Percentiles rank a stretch among this genome's conserved stretches.
phyloP scores from a whole-genome alignment of 495 filamentous ascomycete genomes.

The Aspergillus nidulans region DNA sequence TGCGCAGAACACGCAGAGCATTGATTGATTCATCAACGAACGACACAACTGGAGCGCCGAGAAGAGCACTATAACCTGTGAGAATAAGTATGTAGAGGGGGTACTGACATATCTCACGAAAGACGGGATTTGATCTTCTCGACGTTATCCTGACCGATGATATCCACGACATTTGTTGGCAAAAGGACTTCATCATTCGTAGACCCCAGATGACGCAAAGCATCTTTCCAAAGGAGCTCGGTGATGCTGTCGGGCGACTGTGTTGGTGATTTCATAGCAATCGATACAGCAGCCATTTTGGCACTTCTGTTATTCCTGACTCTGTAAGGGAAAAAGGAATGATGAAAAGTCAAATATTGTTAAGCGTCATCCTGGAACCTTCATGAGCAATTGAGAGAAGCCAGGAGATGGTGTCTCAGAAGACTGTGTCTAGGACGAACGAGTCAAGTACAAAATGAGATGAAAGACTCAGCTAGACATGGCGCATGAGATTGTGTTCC shows the following conservation, averaged over 20 bases:
- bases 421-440: conserved; percentile 6
- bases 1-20: conserved; percentile 26
- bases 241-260: conserved; percentile 18
- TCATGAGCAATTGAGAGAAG: not conserved
- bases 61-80: conserved; percentile 17
- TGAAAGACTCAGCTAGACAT: conserved; percentile 15
- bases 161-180: conserved; percentile 21
- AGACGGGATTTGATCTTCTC: conserved; percentile 24
- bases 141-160: conserved; percentile 24
- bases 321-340: not conserved
- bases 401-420: conserved; percentile 11
- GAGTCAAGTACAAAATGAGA: conserved; percentile 9
- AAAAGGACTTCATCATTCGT: conserved; percentile 28
- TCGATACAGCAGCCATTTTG: conserved; percentile 19
- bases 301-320: not conserved
- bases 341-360: not conserved
- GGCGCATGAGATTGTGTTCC: conserved; percentile 16
- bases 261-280: conserved; percentile 11
- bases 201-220: conserved; percentile 21
- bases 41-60: conserved; percentile 23
- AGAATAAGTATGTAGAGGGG: not conserved
- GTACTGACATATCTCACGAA: conserved; percentile 10
- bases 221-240: conserved; percentile 27
- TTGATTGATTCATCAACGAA: conserved; percentile 26
- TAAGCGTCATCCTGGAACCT: not conserved